Conservation (phyloP, 2,329 filamentous ascomycete genomes). For the Neonectria coccinea region DNA sequence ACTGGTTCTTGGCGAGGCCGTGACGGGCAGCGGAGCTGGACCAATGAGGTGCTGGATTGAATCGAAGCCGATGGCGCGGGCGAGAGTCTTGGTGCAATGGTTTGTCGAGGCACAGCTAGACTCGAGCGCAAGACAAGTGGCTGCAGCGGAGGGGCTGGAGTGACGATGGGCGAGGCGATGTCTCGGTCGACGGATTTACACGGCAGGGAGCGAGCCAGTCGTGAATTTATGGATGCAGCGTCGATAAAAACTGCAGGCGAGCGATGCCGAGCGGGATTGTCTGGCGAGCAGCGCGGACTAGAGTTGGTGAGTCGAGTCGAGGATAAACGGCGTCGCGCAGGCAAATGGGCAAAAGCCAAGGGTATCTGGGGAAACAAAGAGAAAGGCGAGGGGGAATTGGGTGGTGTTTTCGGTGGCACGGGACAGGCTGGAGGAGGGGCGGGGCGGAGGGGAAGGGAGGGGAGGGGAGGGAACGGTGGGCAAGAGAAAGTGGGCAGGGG, state of each 20-base stretch:
- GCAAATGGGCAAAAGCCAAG: conserved; percentile 44
- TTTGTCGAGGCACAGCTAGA: conserved; percentile 31
- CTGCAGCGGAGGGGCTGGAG: conserved; percentile 34
- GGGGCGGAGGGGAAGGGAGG: conserved; percentile 33
- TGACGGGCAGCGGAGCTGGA: conserved; percentile 50
- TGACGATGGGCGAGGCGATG: conserved; percentile 38
- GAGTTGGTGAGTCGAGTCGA: conserved; percentile 41
- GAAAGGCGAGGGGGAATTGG: conserved; percentile 47
- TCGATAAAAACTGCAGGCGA: conserved; percentile 27
- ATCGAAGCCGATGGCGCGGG: conserved; percentile 35
- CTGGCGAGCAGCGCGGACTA: conserved; percentile 37
- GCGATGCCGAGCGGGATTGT: conserved; percentile 22
- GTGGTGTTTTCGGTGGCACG: conserved; percentile 47
- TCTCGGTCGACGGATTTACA: conserved; percentile 45
- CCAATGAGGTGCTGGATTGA: conserved; percentile 34
- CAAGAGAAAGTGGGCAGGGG: conserved; percentile 45
- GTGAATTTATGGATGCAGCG: conserved; percentile 37
- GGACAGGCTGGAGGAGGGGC: conserved; percentile 45
- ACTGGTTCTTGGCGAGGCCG: conserved; percentile 49
- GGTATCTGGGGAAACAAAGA: conserved; percentile 50
- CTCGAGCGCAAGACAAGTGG: conserved; percentile 38
- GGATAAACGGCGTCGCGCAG: conserved; percentile 38
- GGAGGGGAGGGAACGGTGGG: conserved; percentile 43
- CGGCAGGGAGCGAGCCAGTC: conserved; percentile 38
- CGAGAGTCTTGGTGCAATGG: conserved; percentile 20